Conservation (phyloP, 768 basidiomycete species). For the Piloderma croceum region DNA sequence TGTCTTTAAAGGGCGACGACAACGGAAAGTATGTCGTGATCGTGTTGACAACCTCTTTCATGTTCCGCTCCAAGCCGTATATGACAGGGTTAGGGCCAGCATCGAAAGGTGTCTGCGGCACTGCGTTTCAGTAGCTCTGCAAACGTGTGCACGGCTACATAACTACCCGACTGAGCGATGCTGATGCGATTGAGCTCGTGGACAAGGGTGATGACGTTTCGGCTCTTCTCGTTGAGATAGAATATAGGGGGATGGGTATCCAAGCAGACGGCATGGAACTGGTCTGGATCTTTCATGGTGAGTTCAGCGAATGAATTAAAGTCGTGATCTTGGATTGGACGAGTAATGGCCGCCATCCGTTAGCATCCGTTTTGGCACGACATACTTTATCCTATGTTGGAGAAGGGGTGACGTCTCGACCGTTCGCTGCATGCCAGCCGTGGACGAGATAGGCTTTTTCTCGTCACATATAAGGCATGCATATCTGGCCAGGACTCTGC, state of each 20-base stretch:
- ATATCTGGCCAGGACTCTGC: conserved; percentile 90
- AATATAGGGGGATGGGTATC: conserved; percentile 98
- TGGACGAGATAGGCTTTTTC: conserved; percentile 94
- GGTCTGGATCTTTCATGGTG: conserved; percentile 97
- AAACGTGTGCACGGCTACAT: too few relatives aligned
- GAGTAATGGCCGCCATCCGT: conserved; percentile 61
- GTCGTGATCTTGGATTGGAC: conserved; percentile 72
- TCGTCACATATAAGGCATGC: conserved; percentile 91
- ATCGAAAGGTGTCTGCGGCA: conserved; percentile 98
- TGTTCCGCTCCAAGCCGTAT: conserved; percentile 74
- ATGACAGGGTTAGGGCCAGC: conserved; percentile 99
- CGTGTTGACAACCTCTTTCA: conserved; percentile 71
- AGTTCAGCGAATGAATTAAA: conserved; percentile 86
- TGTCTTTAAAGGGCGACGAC: conserved; percentile 67
- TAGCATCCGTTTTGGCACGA: conserved; percentile 93
- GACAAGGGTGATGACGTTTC: conserved; percentile 84
- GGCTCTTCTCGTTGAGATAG: conserved; percentile 96
- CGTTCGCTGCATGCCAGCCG: conserved; percentile 95
- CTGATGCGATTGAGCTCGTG: conserved; percentile 84
- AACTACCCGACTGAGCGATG: too few relatives aligned
- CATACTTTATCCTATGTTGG: conserved; percentile 77
- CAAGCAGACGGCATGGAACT: conserved; percentile 96
- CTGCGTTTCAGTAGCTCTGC: conserved; percentile 62
- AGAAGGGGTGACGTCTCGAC: conserved; percentile 88
- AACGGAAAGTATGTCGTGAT: conserved; percentile 87